phyloP scores from a whole-genome alignment of 2,329 filamentous ascomycete species.

The Colletotrichum limetticola region DNA sequence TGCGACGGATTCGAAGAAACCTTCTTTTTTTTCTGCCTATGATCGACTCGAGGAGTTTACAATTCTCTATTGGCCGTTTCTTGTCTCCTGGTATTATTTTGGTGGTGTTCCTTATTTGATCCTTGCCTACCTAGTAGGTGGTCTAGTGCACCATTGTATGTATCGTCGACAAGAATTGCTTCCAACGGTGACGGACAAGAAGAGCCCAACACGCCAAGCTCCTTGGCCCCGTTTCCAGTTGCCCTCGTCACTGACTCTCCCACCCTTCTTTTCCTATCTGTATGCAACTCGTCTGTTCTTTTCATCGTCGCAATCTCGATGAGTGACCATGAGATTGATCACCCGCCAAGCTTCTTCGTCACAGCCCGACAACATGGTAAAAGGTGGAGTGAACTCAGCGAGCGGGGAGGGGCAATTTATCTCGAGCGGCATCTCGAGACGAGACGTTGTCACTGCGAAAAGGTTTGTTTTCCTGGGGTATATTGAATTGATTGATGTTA shows the following conservation, averaged over 20 bases:
- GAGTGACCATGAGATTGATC: no score
- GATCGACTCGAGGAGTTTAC: neutral
- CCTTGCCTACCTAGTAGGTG: no score
- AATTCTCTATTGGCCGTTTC: neutral
- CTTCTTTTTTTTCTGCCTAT: neutral
- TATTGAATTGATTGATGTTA: neutral
- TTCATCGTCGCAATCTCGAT: no score
- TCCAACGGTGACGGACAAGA: neutral
- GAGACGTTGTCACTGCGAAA: neutral
- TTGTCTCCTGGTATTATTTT: neutral
- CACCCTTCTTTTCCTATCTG: neutral
- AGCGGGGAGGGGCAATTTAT: conserved; percentile 20
- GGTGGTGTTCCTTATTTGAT: neutral
- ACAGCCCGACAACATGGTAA: neutral
- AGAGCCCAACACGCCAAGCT: neutral
- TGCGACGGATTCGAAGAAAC: conserved; percentile 3
- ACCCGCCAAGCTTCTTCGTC: neutral
- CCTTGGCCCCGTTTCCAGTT: conserved; percentile 1
- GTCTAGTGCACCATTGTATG: no score
- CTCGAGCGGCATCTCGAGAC: conserved; percentile 28
- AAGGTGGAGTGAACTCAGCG: no score
- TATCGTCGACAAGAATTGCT: neutral
- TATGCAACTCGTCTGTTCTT: no score
- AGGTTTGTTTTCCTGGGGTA: conserved; percentile 7
- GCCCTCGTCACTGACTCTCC: neutral